A percentile compares a stretch with the other conserved stretches of the same genome.
phyloP scores from a whole-genome alignment of 768 basidiomycete species.

The Calocybe cyanea region DNA sequence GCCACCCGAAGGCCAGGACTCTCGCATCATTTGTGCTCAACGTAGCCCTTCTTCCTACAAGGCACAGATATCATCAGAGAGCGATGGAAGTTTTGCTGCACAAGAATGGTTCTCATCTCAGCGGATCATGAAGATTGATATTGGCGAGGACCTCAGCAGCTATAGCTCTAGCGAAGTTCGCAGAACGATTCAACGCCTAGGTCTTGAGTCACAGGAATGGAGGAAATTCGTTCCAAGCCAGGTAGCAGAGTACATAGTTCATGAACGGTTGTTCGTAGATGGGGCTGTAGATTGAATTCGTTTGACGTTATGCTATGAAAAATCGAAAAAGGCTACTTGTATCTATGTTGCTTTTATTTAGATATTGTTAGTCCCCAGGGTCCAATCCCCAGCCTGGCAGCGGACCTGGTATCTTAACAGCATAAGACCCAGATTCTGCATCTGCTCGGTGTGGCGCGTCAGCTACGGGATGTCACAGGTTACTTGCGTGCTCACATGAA shows the following conservation, averaged over 20 bases:
- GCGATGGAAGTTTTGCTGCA: conserved; percentile 27
- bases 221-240: conserved; percentile 14
- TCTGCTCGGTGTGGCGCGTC: no score
- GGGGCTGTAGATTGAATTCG: no score
- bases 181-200: conserved; percentile 29
- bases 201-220: conserved; percentile 17
- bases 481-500: not conserved
- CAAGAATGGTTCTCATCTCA: conserved; percentile 47
- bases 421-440: no score
- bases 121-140: conserved; percentile 57
- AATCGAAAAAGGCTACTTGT: no score
- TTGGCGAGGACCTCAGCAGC: conserved; percentile 49
- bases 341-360: no score
- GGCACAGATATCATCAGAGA: conserved; percentile 8
- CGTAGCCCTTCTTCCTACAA: conserved; percentile 24
- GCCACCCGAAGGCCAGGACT: conserved; percentile 40
- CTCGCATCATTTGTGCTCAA: conserved; percentile 56
- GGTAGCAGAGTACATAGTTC: conserved; percentile 18
- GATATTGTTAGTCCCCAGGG: not conserved
- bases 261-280: conserved; percentile 12
- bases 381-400: not conserved
- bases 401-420: not conserved
- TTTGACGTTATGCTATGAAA: no score
- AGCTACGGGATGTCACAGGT: no score
- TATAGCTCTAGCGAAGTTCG: conserved; percentile 75